phyloP scores from a whole-genome alignment of 257 asterid species.

The Nemophila menziesii region DNA sequence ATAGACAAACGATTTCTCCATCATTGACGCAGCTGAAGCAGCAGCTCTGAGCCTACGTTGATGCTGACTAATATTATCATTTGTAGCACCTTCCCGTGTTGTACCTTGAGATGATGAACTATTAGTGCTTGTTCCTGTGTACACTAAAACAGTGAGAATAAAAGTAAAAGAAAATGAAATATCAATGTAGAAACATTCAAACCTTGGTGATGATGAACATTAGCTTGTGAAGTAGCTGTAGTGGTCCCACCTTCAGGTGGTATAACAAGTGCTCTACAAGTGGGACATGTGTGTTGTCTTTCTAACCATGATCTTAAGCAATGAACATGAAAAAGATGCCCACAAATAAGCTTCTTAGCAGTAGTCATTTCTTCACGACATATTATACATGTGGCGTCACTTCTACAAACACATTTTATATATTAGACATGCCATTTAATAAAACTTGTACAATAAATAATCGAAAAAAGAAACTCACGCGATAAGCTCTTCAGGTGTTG shows the following conservation, averaged over 20 bases:
- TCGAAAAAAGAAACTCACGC: slow-evolving; percentile 34
- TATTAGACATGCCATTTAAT: slow-evolving; percentile 6
- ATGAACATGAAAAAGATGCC: slow-evolving; percentile 69
- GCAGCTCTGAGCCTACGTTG: slow-evolving; percentile 85
- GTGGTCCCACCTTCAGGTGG: slow-evolving; percentile 63
- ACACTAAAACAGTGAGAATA: slow-evolving; percentile 15
- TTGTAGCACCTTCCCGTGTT: slow-evolving; percentile 23
- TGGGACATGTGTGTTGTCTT: slow-evolving; percentile 63
- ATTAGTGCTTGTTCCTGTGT: slow-evolving; percentile 43
- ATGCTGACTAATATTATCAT: slow-evolving; percentile 43
- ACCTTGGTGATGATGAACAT: slow-evolving; percentile 48
- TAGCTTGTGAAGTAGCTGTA: slow-evolving; percentile 35
- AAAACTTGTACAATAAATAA: slow-evolving; percentile 7
- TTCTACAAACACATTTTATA: slow-evolving; percentile 28
- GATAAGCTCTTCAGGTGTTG: slow-evolving; percentile 81
- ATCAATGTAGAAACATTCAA: no score
- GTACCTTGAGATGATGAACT: slow-evolving; percentile 53
- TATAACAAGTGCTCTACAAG: slow-evolving; percentile 91
- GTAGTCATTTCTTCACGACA: slow-evolving; percentile 98
- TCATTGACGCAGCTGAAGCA: slow-evolving; percentile 66
- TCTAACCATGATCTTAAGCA: slow-evolving; percentile 68
- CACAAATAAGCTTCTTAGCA: slow-evolving; percentile 84
- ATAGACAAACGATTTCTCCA: slow-evolving; percentile 84
- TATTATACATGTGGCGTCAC: slow-evolving; percentile 86
- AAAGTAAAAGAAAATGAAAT: not conserved